These are phyloP conservation scores for Neonothopanus nambi DNA, from an alignment of 1,284 basidiomycete species.

Conservation along the genomic window DNA sequence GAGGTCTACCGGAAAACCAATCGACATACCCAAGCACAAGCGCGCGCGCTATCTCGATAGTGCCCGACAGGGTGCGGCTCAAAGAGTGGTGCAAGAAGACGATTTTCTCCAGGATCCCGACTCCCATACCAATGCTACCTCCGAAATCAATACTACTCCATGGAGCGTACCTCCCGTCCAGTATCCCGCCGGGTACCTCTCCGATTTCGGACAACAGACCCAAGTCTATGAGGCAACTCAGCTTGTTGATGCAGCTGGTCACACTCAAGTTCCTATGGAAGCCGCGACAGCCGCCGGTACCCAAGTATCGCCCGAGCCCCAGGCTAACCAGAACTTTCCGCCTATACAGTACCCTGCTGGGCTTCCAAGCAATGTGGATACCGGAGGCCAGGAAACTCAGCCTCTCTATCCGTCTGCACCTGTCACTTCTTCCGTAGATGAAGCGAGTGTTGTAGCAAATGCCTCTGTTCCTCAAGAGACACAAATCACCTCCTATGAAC, in stretches of 20 bases:
- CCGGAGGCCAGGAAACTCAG: slow-evolving; percentile 25
- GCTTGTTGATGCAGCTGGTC: neutral
- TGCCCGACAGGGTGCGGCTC: neutral
- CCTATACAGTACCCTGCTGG: slow-evolving; percentile 9
- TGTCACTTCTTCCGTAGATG: too few relatives aligned
- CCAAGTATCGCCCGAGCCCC: too few relatives aligned
- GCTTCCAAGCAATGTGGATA: slow-evolving; percentile 13
- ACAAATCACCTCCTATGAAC: too few relatives aligned
- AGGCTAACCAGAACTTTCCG: too few relatives aligned
- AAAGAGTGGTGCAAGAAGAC: neutral
- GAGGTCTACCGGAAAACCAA: neutral
- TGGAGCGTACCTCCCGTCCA: neutral
- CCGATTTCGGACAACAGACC: neutral
- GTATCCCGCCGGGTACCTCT: slow-evolving; percentile 3
- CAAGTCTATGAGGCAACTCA: neutral
- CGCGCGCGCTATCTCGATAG: slow-evolving; percentile 2
- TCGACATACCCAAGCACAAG: neutral
- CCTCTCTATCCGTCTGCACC: slow-evolving; percentile 6
- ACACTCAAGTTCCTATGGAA: neutral
- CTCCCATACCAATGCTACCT: neutral
- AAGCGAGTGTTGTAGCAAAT: too few relatives aligned
- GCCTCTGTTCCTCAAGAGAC: too few relatives aligned
- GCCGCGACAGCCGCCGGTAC: too few relatives aligned
- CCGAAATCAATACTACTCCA: too few relatives aligned
- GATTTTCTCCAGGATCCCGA: neutral